Percentiles rank a stretch among this genome's conserved stretches.
phyloP scores from a whole-genome alignment of 129 eudicot genomes.

The Escallonia rubra region DNA sequence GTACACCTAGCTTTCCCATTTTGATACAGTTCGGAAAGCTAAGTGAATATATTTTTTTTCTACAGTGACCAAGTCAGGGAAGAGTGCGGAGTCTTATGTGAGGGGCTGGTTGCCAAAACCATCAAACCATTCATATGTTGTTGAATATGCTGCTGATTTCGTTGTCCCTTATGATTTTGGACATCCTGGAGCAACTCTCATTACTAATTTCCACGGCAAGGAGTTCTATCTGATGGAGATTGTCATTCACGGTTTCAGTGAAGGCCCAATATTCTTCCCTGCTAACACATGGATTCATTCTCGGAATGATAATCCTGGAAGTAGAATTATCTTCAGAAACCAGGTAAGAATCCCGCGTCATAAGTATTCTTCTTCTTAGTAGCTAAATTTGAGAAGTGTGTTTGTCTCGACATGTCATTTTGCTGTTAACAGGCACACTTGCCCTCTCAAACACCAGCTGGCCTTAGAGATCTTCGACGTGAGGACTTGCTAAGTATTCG shows the following conservation, averaged over 20 bases:
- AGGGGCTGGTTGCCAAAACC: constrained; percentile 57
- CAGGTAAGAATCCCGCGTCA: constrained; percentile 26
- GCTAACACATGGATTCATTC: constrained; percentile 79
- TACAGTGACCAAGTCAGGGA: constrained; percentile 64
- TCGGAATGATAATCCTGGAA: constrained; percentile 56
- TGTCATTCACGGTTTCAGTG: constrained; percentile 48
- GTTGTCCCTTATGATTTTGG: constrained; percentile 61
- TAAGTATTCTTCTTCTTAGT: not conserved
- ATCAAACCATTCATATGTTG: constrained; percentile 35
- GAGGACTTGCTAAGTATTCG: constrained; percentile 57
- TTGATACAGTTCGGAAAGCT: no score
- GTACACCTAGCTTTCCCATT: no score
- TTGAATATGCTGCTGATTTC: constrained; percentile 52
- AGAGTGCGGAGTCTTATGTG: constrained; percentile 42
- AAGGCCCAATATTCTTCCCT: constrained; percentile 52
- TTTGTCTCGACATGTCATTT: not conserved
- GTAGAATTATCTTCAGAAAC: constrained; percentile 66
- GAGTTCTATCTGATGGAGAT: constrained; percentile 61
- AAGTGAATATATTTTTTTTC: no score
- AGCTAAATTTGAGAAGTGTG: not conserved
- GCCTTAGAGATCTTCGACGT: constrained; percentile 65
- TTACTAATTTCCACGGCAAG: constrained; percentile 57
- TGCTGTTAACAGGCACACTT: constrained; percentile 45
- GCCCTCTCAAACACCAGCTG: constrained; percentile 76
- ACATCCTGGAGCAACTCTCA: constrained; percentile 58